phyloP scores from a whole-genome alignment of 768 basidiomycete species.

The Gymnopilus junonius region DNA sequence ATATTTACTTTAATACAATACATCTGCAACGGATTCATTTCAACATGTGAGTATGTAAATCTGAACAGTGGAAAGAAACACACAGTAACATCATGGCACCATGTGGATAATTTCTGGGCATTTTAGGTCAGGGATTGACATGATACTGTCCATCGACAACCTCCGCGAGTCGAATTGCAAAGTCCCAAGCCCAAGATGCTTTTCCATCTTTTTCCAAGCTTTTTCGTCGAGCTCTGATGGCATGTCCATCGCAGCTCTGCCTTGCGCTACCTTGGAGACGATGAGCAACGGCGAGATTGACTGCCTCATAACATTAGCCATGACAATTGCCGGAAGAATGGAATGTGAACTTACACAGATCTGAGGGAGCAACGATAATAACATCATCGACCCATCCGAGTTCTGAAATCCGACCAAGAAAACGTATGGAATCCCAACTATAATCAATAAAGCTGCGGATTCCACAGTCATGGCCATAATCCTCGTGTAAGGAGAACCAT shows the following conservation, averaged over 20 bases:
- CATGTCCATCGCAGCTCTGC: constrained; percentile 9
- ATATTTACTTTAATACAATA: background rate
- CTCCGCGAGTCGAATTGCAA: background rate
- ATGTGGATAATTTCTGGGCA: background rate
- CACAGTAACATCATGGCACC: background rate
- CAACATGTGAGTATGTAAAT: background rate
- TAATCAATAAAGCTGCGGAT: constrained; percentile 17
- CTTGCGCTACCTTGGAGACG: constrained; percentile 17
- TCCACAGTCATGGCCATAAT: constrained; percentile 18
- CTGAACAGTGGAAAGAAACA: background rate
- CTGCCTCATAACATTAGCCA: background rate
- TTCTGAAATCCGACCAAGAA: constrained; percentile 6
- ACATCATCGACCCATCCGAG: constrained; percentile 6
- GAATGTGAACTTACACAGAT: constrained; percentile 11
- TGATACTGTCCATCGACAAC: background rate
- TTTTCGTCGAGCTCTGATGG: background rate
- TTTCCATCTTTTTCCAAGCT: background rate
- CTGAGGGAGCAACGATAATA: constrained; percentile 11
- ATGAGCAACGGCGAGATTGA: constrained; percentile 20
- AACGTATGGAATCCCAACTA: constrained; percentile 8
- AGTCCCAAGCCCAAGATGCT: background rate
- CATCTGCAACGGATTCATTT: background rate
- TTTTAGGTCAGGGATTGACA: background rate
- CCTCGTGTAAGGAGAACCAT: constrained; percentile 9
- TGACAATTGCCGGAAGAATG: background rate